phyloP scores from a whole-genome alignment of 2,329 filamentous ascomycete species.

The Sporothrix humicola region DNA sequence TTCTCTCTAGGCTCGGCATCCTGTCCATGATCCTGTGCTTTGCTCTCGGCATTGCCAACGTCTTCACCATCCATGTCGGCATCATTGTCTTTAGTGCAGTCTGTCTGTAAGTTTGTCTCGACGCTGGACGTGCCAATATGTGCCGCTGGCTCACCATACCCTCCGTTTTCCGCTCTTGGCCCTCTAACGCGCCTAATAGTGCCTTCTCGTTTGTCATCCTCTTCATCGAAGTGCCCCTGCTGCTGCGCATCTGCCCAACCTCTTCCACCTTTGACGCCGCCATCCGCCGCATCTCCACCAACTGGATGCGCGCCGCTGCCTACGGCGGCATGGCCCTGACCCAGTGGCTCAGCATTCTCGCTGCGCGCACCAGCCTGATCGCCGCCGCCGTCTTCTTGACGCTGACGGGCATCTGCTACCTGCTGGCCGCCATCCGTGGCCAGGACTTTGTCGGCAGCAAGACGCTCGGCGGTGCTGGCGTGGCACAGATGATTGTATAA shows the following conservation, averaged over 20 bases:
- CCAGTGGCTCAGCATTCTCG: slow-evolving; percentile 81
- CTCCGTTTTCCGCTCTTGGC: background rate
- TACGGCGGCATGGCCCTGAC: slow-evolving; percentile 80
- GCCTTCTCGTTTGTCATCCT: slow-evolving; percentile 74
- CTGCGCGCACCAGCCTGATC: slow-evolving; percentile 72
- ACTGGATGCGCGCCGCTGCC: slow-evolving; percentile 92
- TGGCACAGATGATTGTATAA: slow-evolving; percentile 93
- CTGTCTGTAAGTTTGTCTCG: slow-evolving; percentile 55
- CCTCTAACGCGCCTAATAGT: slow-evolving; percentile 50
- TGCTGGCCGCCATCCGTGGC: slow-evolving; percentile 76
- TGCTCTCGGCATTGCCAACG: slow-evolving; percentile 70
- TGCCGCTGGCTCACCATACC: no score
- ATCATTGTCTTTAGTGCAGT: slow-evolving; percentile 60
- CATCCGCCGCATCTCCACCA: slow-evolving; percentile 91
- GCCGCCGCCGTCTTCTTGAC: slow-evolving; percentile 83
- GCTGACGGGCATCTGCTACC: slow-evolving; percentile 80
- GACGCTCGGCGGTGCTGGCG: slow-evolving; percentile 89
- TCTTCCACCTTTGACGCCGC: slow-evolving; percentile 85
- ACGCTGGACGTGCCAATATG: no score
- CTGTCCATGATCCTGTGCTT: slow-evolving; percentile 74
- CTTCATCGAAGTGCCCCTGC: slow-evolving; percentile 89
- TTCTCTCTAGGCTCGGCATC: slow-evolving; percentile 66
- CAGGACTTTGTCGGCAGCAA: slow-evolving; percentile 92
- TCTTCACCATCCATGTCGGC: slow-evolving; percentile 61
- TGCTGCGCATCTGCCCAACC: slow-evolving; percentile 96